Percentiles rank a stretch among this genome's conserved stretches.
phyloP scores from a whole-genome alignment of 345 rosid species.

The Alliaria petiolata region DNA sequence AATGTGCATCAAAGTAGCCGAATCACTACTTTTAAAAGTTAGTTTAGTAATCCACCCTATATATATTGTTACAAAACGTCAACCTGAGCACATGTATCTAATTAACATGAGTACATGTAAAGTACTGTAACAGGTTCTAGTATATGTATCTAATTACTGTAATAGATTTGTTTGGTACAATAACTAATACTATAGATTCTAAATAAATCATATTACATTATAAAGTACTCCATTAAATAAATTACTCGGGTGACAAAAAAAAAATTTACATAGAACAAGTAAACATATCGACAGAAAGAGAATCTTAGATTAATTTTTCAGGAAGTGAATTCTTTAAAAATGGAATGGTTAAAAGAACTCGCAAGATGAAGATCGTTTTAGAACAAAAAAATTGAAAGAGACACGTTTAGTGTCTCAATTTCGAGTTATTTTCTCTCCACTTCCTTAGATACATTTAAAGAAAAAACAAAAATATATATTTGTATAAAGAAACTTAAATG shows the following conservation, averaged over 20 bases:
- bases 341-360: conserved; percentile 23
- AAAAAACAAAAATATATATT: not conserved
- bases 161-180: too few relatives aligned
- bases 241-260: too few relatives aligned
- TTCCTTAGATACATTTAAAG: conserved; percentile 6
- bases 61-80: not conserved
- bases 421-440: conserved; percentile 24
- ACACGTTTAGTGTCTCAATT: conserved; percentile 47
- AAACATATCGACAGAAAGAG: not conserved
- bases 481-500: not conserved
- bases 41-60: too few relatives aligned
- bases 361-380: not conserved
- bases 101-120: too few relatives aligned
- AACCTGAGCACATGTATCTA: not conserved
- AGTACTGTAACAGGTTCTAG: too few relatives aligned
- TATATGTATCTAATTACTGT: too few relatives aligned
- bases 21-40: too few relatives aligned
- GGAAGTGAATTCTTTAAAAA: conserved; percentile 26
- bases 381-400: conserved; percentile 8
- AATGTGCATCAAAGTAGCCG: too few relatives aligned
- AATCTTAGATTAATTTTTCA: not conserved
- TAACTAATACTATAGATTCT: too few relatives aligned
- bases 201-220: not conserved
- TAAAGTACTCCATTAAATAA: too few relatives aligned
- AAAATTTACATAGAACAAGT: not conserved